A percentile compares a stretch with the other conserved stretches of the same genome.
phyloP scores from a whole-genome alignment of 805 yeast species.

The Saccharomycopsis fodiens region DNA sequence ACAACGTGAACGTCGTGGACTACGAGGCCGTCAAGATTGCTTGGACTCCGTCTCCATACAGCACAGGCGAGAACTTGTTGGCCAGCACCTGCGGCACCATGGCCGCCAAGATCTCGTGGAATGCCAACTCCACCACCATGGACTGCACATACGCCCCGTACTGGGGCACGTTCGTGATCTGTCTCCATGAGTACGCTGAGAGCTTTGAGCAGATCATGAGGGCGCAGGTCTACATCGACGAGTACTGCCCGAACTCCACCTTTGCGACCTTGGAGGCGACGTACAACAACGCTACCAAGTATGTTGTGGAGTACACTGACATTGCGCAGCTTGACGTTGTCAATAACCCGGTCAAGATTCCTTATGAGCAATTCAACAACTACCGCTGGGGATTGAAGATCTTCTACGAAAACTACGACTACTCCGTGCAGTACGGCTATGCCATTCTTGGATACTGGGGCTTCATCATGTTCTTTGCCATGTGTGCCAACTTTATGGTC shows the following conservation, averaged over 20 bases:
- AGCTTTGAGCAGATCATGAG: neutral
- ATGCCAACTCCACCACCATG: neutral
- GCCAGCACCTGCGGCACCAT: neutral
- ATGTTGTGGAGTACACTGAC: slow-evolving; percentile 9
- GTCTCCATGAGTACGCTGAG: slow-evolving; percentile 3
- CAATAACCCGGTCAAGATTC: slow-evolving; percentile 9
- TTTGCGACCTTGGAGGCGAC: slow-evolving; percentile 1
- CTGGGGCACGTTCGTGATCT: slow-evolving; percentile 10
- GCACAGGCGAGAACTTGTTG: neutral
- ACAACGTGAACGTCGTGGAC: neutral
- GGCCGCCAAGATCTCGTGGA: neutral
- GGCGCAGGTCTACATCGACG: neutral
- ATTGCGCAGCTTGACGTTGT: neutral
- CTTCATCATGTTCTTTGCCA: slow-evolving; percentile 9
- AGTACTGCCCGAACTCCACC: slow-evolving; percentile 10
- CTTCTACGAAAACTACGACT: neutral
- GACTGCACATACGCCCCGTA: slow-evolving; percentile 8
- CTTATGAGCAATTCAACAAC: slow-evolving; percentile 3
- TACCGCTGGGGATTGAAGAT: neutral
- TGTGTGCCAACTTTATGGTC: slow-evolving; percentile 7
- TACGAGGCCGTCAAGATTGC: neutral
- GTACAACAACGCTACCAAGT: slow-evolving; percentile 18
- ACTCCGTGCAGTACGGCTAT: slow-evolving; percentile 8
- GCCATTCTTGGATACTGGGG: slow-evolving; percentile 18
- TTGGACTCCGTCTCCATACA: neutral